A percentile compares a stretch with the other conserved stretches of the same genome.
These are phyloP conservation scores for Trichocladium uniseriatum DNA, from an alignment of 495 filamentous ascomycete species.

Conservation along the genomic window DNA sequence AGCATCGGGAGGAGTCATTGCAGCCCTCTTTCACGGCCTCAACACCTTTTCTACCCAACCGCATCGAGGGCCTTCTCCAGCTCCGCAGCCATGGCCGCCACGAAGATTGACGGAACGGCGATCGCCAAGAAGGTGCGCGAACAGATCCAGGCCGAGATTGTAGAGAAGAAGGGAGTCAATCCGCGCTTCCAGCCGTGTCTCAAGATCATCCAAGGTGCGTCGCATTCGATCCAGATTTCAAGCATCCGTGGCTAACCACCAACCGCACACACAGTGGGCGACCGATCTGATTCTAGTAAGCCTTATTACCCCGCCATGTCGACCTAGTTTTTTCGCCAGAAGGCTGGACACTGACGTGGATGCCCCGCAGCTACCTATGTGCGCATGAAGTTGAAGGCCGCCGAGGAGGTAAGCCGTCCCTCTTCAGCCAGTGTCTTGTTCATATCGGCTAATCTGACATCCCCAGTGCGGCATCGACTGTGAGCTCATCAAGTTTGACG, in stretches of 20 bases:
- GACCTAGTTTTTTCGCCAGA: neutral
- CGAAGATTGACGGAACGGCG: slow-evolving; percentile 90
- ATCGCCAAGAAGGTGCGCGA: slow-evolving; percentile 86
- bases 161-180: slow-evolving; percentile 66
- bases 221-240: neutral
- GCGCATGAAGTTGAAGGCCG: slow-evolving; percentile 98
- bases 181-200: slow-evolving; percentile 80
- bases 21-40: slow-evolving; percentile 7
- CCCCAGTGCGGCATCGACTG: slow-evolving; percentile 77
- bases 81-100: slow-evolving; percentile 65
- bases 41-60: neutral
- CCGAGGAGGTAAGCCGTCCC: slow-evolving; percentile 60
- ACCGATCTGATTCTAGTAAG: slow-evolving; percentile 86
- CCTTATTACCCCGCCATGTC: slow-evolving; percentile 10
- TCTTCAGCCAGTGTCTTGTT: slow-evolving; percentile 1
- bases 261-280: slow-evolving; percentile 52
- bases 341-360: slow-evolving; percentile 19
- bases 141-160: slow-evolving; percentile 67
- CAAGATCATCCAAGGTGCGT: slow-evolving; percentile 84
- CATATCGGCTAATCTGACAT: neutral
- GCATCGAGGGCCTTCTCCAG: slow-evolving; percentile 25
- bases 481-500: slow-evolving; percentile 72
- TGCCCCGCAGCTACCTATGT: slow-evolving; percentile 76
- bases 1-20: neutral
- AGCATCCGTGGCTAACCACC: slow-evolving; percentile 13